phyloP scores from a whole-genome alignment of 192 early-diverging fungal genomes.

The Coemansia biformis region DNA sequence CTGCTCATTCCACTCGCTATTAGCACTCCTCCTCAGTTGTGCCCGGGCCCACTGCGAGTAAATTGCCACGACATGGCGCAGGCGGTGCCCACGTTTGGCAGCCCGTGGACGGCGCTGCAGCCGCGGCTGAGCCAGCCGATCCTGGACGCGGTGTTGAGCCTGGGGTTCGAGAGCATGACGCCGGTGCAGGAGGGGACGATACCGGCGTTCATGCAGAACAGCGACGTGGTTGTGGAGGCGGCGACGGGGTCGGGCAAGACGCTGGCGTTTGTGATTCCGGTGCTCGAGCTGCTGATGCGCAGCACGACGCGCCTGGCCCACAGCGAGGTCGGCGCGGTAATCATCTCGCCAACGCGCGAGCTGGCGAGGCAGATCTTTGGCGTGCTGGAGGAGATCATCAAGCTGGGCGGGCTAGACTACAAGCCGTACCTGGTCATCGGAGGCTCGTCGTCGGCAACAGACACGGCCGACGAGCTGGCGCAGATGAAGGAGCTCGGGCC shows the following conservation, averaged over 20 bases:
- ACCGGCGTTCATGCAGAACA: conserved; percentile 83
- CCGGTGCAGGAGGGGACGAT: conserved; percentile 90
- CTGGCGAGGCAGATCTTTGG: conserved; percentile 79
- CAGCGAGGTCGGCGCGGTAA: conserved; percentile 77
- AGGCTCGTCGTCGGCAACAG: conserved; percentile 38
- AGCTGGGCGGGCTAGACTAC: conserved; percentile 11
- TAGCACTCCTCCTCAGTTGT: too few relatives aligned
- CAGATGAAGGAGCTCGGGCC: conserved; percentile 57
- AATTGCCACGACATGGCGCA: conserved; percentile 9
- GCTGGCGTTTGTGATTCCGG: conserved; percentile 83
- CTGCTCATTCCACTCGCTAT: too few relatives aligned
- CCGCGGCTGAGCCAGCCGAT: conserved; percentile 55
- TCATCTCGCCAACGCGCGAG: conserved; percentile 87
- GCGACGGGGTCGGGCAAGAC: conserved; percentile 98
- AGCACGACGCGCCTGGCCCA: conserved; percentile 56
- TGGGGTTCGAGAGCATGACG: conserved; percentile 85
- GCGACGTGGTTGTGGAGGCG: conserved; percentile 96
- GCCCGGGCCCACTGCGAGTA: too few relatives aligned
- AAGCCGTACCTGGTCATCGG: conserved; percentile 43
- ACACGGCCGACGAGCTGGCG: conserved; percentile 38
- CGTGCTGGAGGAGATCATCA: conserved; percentile 62
- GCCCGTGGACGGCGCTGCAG: conserved; percentile 58
- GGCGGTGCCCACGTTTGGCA: conserved; percentile 56
- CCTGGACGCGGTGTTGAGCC: conserved; percentile 54
- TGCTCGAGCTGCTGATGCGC: conserved; percentile 79